Evolutionary conservation across 495 filamentous ascomycete species (phyloP).

Genomic region (Penicillium riverlandense): DNA sequence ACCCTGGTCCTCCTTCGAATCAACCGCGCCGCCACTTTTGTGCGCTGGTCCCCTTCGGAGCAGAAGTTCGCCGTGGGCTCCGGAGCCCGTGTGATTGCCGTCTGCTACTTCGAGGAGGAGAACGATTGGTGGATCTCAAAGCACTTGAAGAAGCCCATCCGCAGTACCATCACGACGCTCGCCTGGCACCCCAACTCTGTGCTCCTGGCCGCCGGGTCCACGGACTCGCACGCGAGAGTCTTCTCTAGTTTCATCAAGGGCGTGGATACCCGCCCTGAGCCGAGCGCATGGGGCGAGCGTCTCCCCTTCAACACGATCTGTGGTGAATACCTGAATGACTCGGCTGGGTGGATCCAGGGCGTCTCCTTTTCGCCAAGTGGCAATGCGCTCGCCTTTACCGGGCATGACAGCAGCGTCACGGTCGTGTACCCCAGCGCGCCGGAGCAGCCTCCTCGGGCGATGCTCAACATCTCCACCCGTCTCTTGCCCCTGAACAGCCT

Average conservation of each 20-base stretch:
- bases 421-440: constrained; percentile 91
- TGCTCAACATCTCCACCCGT: constrained; percentile 83
- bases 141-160: constrained; percentile 96
- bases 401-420: constrained; percentile 92
- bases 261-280: constrained; percentile 78
- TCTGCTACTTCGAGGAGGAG: constrained; percentile 98
- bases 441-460: constrained; percentile 81
- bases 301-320: constrained; percentile 97
- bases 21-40: constrained; percentile 93
- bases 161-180: constrained; percentile 88
- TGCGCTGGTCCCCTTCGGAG: constrained; percentile 95
- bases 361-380: constrained; percentile 88
- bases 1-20: constrained; percentile 95
- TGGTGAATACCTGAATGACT: constrained; percentile 90
- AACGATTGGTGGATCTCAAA: constrained; percentile 99
- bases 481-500: constrained; percentile 84
- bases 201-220: constrained; percentile 85
- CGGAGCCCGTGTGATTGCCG: constrained; percentile 89
- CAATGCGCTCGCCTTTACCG: constrained; percentile 81
- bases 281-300: constrained; percentile 87
- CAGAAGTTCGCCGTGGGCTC: constrained; percentile 96
- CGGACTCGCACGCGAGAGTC: constrained; percentile 94
- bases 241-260: constrained; percentile 96
- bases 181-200: constrained; percentile 97
- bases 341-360: constrained; percentile 92